A percentile compares a stretch with the other conserved stretches of the same genome.
These are phyloP conservation scores for Paramecium biaurelia DNA, from an alignment of 73 alveolate species.

Conservation along the genomic window DNA sequence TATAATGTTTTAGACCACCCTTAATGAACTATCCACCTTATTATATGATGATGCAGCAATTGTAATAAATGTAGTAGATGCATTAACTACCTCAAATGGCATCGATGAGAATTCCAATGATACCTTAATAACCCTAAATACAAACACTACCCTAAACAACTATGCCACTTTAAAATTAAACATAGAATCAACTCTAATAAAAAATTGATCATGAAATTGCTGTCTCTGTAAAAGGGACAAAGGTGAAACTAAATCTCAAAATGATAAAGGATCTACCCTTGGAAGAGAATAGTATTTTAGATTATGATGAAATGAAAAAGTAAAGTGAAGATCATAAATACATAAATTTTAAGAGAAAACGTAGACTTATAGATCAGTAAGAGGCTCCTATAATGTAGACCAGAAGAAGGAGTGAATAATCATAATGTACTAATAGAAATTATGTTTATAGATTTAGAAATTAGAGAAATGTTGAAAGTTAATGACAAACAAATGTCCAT, in stretches of 20 bases:
- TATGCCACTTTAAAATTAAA: neutral
- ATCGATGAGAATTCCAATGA: neutral
- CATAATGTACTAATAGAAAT: neutral
- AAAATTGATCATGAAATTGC: neutral
- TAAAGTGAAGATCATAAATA: neutral
- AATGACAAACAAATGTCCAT: neutral
- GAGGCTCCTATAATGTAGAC: neutral
- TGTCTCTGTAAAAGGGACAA: constrained; percentile 14
- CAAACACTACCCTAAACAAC: neutral
- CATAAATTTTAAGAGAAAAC: neutral
- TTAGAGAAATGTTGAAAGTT: neutral
- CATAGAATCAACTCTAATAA: neutral
- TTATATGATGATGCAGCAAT: constrained; percentile 1
- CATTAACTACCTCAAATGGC: constrained; percentile 2
- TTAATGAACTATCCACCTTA: neutral
- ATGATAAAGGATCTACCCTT: neutral
- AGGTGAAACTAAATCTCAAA: neutral
- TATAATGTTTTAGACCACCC: neutral
- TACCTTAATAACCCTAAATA: neutral
- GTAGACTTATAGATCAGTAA: neutral
- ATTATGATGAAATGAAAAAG: constrained; percentile 7
- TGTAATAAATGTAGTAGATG: neutral
- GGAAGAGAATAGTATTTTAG: constrained; percentile 9
- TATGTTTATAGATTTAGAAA: neutral
- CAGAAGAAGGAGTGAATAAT: neutral